Evolutionary conservation across 345 rosid species (phyloP), one percentile per base, ranked within the genome.

Genomic region (Citrus maxima): DNA sequence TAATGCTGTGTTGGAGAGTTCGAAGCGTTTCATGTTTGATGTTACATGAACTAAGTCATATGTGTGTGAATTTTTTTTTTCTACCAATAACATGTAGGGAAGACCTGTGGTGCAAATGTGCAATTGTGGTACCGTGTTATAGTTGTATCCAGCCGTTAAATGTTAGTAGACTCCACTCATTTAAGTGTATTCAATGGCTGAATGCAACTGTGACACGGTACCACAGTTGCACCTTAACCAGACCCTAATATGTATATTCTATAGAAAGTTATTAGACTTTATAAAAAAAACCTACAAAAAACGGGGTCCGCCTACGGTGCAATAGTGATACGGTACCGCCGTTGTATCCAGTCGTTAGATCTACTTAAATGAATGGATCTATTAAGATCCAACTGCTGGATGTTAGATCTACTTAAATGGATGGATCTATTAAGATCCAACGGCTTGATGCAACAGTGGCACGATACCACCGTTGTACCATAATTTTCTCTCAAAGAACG

Each of bases 251-350:
- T 46, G 5, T 46, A 13, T 42, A 13, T 12, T 46, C 13, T 46
- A 13, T 16, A 46, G 0, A 46, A 46, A 1, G 42, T 0, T 38
- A 38, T 8, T 38, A 38, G 42, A 8, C 12, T 38, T 37, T 9
- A 38, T 9, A 2, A 38, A 38, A 38, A 0, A 38, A 8, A 0
- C 0, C 12, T 7, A 38, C 7, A 38, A 38, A 37, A 0, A 37
- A 37, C 0, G 4, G 4, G 4, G 0, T 32, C 0, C 0, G 4
- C 0, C 0, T 32, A 32, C 4, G 4, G 4, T 3, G 4, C 0
- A 3, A 32, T 32, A 0, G 0, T 32, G 4, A 0, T 32, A 3
- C 0, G 0, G 0, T 32, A 0, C 0, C 4, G 3, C 0, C 0
- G 0, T 32, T 32, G 0, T 32, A 32, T 32, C 4, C 4, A 3